Evolutionary conservation across 2,329 filamentous ascomycete genomes (phyloP).

Genomic region (Exophiala sp.): DNA sequence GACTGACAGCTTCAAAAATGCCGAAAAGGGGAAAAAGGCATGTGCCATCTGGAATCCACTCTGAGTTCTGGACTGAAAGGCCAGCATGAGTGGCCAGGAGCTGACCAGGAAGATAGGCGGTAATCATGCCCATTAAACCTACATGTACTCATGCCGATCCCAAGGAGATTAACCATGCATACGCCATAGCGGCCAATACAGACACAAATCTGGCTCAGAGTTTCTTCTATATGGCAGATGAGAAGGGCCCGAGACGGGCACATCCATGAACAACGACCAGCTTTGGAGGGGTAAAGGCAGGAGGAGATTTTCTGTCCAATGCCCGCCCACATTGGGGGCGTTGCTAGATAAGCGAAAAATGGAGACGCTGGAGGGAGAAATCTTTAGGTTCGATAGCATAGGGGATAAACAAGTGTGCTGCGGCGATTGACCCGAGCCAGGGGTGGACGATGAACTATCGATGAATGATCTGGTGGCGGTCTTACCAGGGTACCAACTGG

Average conservation of each 20-base stretch:
- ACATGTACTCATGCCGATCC: too few relatives aligned
- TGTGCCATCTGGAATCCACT: constrained; percentile 2
- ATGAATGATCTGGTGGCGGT: not conserved
- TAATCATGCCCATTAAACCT: too few relatives aligned
- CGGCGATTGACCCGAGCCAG: not conserved
- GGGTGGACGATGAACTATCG: not conserved
- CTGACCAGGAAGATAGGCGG: too few relatives aligned
- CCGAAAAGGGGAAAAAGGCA: constrained; percentile 8
- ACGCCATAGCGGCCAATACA: too few relatives aligned
- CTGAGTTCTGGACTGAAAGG: not conserved
- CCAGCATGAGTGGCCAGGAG: not conserved
- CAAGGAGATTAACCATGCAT: too few relatives aligned
- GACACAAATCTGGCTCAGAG: too few relatives aligned
- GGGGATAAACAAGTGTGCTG: not conserved
- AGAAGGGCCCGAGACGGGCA: too few relatives aligned
- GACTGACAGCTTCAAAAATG: constrained; percentile 5
- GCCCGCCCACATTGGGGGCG: too few relatives aligned
- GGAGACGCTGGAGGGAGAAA: not conserved
- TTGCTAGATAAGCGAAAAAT: not conserved
- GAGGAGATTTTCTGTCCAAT: too few relatives aligned
- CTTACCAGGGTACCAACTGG: not conserved
- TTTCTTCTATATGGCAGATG: too few relatives aligned
- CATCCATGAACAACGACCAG: too few relatives aligned
- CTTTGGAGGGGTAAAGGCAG: too few relatives aligned
- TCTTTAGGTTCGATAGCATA: not conserved